A percentile compares a stretch with the other conserved stretches of the same genome.
These are phyloP conservation scores for Mycosarcoma mackinlayi DNA, from an alignment of 1,284 basidiomycete genomes.

Conservation along the genomic window DNA sequence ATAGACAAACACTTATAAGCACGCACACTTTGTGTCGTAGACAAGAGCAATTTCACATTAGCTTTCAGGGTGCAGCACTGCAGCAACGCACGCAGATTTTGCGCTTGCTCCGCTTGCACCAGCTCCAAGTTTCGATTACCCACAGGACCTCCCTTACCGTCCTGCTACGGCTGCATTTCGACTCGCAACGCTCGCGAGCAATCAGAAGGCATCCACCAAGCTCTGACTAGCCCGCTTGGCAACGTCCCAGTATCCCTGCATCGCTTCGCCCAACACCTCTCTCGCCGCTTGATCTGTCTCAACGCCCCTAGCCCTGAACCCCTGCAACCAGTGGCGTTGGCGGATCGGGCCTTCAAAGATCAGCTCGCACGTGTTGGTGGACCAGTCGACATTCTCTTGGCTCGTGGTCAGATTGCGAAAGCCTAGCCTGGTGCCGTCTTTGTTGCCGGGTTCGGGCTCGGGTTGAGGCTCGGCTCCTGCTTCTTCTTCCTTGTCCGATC, in stretches of 20 bases:
- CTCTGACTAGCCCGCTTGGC: constrained; percentile 73
- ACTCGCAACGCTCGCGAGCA: too few species aligned
- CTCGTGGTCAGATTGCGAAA: constrained; percentile 18
- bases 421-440: constrained; percentile 14
- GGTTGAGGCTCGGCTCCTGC: constrained; percentile 17
- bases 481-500: constrained; percentile 62
- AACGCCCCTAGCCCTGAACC: constrained; percentile 76
- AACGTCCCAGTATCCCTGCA: constrained; percentile 92
- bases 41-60: background rate
- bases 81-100: too few species aligned
- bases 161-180: background rate
- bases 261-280: constrained; percentile 82
- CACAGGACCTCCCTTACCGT: too few species aligned
- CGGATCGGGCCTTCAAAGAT: constrained; percentile 92
- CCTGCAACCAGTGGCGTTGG: constrained; percentile 72
- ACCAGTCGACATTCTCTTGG: constrained; percentile 72
- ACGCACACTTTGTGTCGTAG: constrained; percentile 1
- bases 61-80: too few species aligned
- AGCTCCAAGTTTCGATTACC: too few species aligned
- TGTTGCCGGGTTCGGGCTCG: constrained; percentile 49
- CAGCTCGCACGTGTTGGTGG: constrained; percentile 86
- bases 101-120: too few species aligned
- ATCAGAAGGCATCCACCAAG: constrained; percentile 13
- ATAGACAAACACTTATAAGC: background rate
- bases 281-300: constrained; percentile 86